phyloP scores from a whole-genome alignment of 2,329 filamentous ascomycete species.

The Didymella exigua region DNA sequence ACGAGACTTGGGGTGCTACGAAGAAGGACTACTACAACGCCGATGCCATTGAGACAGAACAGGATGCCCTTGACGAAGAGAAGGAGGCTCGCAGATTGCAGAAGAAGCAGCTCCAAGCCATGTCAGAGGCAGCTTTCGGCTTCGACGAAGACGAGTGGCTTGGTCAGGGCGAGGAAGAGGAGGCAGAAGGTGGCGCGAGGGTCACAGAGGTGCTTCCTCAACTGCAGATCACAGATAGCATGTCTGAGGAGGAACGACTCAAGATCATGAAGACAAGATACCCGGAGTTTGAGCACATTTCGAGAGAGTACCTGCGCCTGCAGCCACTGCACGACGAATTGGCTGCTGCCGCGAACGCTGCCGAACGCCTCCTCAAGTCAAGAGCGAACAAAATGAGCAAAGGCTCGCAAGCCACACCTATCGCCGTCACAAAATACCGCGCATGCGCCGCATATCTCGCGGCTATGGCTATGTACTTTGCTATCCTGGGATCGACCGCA shows the following conservation, averaged over 20 bases:
- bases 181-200: slow-evolving; percentile 58
- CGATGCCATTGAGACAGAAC: slow-evolving; percentile 73
- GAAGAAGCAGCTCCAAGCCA: slow-evolving; percentile 85
- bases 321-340: slow-evolving; percentile 67
- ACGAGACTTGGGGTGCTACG: slow-evolving; percentile 83
- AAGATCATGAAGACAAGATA: slow-evolving; percentile 80
- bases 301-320: slow-evolving; percentile 77
- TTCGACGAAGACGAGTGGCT: slow-evolving; percentile 91
- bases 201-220: slow-evolving; percentile 88
- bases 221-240: slow-evolving; percentile 78
- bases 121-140: slow-evolving; percentile 90
- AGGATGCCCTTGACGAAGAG: slow-evolving; percentile 87
- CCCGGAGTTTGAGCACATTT: slow-evolving; percentile 87
- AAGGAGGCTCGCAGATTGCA: slow-evolving; percentile 85
- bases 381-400: slow-evolving; percentile 33
- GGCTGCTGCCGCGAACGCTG: slow-evolving; percentile 62
- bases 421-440: slow-evolving; percentile 69
- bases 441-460: slow-evolving; percentile 86
- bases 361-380: slow-evolving; percentile 52
- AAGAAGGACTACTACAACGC: slow-evolving; percentile 93
- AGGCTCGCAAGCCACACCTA: slow-evolving; percentile 30
- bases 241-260: slow-evolving; percentile 74
- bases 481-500: slow-evolving; percentile 81
- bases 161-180: slow-evolving; percentile 56
- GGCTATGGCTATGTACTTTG: slow-evolving; percentile 90